phyloP scores from a whole-genome alignment of 306 rosid species.

The Lupinus albus region DNA sequence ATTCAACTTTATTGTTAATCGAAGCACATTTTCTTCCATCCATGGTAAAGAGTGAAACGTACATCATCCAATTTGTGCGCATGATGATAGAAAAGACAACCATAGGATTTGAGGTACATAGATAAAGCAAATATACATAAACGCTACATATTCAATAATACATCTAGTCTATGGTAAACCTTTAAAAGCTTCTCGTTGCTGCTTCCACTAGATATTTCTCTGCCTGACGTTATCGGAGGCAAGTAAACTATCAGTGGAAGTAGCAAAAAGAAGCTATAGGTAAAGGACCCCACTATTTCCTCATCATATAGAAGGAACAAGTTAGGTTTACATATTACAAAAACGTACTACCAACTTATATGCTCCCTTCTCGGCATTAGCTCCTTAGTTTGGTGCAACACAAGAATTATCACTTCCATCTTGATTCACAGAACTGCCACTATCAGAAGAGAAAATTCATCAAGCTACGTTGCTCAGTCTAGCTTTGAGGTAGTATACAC shows the following conservation, averaged over 20 bases:
- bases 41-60: neutral
- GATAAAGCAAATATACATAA: neutral
- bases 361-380: slow-evolving; percentile 33
- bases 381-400: slow-evolving; percentile 42
- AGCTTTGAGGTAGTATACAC: slow-evolving; percentile 39
- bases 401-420: slow-evolving; percentile 29
- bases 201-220: slow-evolving; percentile 88
- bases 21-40: no score
- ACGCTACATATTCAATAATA: slow-evolving; percentile 36
- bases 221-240: slow-evolving; percentile 62
- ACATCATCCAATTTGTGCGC: neutral
- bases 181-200: slow-evolving; percentile 95
- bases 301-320: neutral
- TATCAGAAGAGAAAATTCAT: slow-evolving; percentile 40
- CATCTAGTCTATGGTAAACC: slow-evolving; percentile 46
- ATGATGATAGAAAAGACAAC: neutral
- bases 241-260: slow-evolving; percentile 80
- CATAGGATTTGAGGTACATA: neutral
- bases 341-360: slow-evolving; percentile 18
- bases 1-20: no score
- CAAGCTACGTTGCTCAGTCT: slow-evolving; percentile 33
- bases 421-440: slow-evolving; percentile 35
- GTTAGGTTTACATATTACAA: slow-evolving; percentile 17
- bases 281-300: slow-evolving; percentile 42
- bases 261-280: slow-evolving; percentile 93